Evolutionary conservation across 371 early-diverging fungal genomes (phyloP).

Genomic region (Mortierella polycephala): DNA sequence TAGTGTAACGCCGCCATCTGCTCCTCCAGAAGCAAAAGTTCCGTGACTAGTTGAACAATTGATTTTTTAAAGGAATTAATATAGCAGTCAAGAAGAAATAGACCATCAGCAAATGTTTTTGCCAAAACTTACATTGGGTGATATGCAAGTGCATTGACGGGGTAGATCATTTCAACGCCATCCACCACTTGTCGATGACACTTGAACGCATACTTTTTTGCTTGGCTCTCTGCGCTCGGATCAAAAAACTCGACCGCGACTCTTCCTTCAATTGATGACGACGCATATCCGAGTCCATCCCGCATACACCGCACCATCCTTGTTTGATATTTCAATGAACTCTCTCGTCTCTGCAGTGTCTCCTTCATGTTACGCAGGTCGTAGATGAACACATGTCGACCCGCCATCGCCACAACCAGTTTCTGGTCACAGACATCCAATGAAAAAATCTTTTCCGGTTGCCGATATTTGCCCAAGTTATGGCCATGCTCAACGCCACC

Average conservation of each 20-base stretch:
- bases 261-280: constrained; percentile 93
- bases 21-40: constrained; percentile 96
- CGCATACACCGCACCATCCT: constrained; percentile 85
- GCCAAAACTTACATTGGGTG: constrained; percentile 81
- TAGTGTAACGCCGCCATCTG: constrained; percentile 90
- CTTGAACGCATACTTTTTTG: constrained; percentile 93
- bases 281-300: constrained; percentile 82
- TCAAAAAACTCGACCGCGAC: constrained; percentile 95
- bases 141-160: constrained; percentile 94
- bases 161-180: constrained; percentile 89
- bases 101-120: background rate
- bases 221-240: constrained; percentile 68
- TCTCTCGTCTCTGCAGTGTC: constrained; percentile 80
- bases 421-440: constrained; percentile 77
- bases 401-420: constrained; percentile 87
- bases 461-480: constrained; percentile 57
- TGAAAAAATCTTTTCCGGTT: constrained; percentile 83
- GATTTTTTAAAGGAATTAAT: background rate
- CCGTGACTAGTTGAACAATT: constrained; percentile 65
- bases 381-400: constrained; percentile 81
- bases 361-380: constrained; percentile 84
- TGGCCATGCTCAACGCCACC: constrained; percentile 45
- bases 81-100: constrained; percentile 1
- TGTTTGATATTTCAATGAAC: constrained; percentile 86
- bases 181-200: constrained; percentile 87